These are phyloP conservation scores for Tillandsia fasciculata DNA, from an alignment of 176 grass and related monocot genomes.

Conservation along the genomic window DNA sequence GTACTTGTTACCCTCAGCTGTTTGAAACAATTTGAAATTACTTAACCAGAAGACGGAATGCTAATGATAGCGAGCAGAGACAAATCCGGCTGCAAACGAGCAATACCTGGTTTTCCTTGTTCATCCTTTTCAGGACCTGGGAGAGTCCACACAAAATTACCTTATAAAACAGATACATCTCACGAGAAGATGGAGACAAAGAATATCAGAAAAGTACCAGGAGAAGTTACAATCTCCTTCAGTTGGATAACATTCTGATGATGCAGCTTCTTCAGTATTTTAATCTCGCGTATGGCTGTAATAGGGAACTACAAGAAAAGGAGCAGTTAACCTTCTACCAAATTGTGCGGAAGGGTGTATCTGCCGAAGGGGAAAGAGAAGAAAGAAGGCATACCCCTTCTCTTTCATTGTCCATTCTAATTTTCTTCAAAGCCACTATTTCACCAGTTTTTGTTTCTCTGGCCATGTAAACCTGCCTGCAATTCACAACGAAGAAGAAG, in stretches of 20 bases:
- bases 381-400: constrained; percentile 48
- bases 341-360: constrained; percentile 8
- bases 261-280: constrained; percentile 90
- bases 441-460: constrained; percentile 66
- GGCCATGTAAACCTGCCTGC: constrained; percentile 91
- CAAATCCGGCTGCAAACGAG: neutral
- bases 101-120: constrained; percentile 76
- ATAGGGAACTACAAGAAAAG: constrained; percentile 65
- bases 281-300: constrained; percentile 89
- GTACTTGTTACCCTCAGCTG: constrained; percentile 59
- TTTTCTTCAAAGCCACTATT: constrained; percentile 94
- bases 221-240: constrained; percentile 91
- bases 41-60: neutral
- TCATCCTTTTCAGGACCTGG: constrained; percentile 81
- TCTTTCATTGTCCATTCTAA: constrained; percentile 91
- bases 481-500: neutral
- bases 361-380: neutral
- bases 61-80: neutral
- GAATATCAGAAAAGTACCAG: constrained; percentile 31
- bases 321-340: constrained; percentile 10
- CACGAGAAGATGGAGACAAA: constrained; percentile 20
- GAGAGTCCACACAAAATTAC: constrained; percentile 7
- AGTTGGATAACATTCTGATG: constrained; percentile 88
- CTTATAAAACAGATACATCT: constrained; percentile 12
- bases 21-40: neutral